A percentile compares a stretch with the other conserved stretches of the same genome.
phyloP scores from a whole-genome alignment of 2,329 filamentous ascomycete genomes.

The Uncinocarpus reesii region DNA sequence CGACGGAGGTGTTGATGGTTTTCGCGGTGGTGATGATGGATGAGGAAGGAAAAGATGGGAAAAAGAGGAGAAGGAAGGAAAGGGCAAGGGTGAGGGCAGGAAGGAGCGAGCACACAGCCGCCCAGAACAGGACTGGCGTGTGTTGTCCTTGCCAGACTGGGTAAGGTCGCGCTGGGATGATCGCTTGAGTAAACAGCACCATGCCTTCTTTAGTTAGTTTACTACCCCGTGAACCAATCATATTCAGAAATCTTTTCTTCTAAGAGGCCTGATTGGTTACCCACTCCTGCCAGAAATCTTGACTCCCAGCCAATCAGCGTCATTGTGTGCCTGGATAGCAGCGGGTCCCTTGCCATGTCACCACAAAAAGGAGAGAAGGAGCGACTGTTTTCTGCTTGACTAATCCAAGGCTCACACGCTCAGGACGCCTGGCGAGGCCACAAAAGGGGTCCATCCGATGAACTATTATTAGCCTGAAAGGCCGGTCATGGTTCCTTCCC shows the following conservation, averaged over 20 bases:
- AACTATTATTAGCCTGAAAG: no score
- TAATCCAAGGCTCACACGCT: no score
- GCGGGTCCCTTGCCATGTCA: conserved; percentile 5
- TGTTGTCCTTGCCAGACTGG: background rate
- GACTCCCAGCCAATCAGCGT: background rate
- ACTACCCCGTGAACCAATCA: background rate
- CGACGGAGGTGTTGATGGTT: conserved; percentile 17
- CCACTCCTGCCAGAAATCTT: background rate
- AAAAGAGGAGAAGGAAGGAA: conserved; percentile 12
- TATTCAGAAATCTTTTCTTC: background rate
- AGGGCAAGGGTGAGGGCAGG: conserved; percentile 20
- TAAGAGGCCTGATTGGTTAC: background rate
- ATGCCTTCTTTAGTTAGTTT: background rate
- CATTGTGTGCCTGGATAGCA: conserved; percentile 4
- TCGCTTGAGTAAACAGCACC: background rate
- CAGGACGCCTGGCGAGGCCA: no score
- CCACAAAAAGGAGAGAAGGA: background rate
- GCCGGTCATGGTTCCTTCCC: no score
- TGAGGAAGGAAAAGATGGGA: conserved; percentile 1
- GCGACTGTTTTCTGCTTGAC: background rate
- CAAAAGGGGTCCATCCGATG: no score
- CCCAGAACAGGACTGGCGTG: conserved; percentile 4
- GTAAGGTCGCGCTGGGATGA: background rate
- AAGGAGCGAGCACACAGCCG: background rate
- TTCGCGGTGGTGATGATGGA: conserved; percentile 10